Evolutionary conservation across 2,329 filamentous ascomycete species (phyloP).

Genomic region (Ceratocystis ficicola): DNA sequence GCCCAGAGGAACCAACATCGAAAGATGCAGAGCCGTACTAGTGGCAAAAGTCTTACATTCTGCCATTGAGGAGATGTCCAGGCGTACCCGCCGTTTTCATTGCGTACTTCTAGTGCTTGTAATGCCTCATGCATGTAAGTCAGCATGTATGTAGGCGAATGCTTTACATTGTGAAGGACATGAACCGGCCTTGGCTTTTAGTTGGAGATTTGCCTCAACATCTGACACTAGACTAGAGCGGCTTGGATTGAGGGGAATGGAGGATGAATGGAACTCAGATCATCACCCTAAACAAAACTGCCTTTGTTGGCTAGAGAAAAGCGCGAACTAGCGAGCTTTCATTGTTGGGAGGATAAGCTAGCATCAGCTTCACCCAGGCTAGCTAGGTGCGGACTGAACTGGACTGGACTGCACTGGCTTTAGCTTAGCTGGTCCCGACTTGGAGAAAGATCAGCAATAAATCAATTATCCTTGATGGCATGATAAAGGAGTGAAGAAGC

Average conservation of each 20-base stretch:
- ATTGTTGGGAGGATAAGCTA: background rate
- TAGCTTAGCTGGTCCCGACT: background rate
- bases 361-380: background rate
- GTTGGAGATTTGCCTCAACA: constrained; percentile 5
- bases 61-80: no score
- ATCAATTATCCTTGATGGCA: background rate
- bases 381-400: background rate
- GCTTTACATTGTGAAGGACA: background rate
- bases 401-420: no score
- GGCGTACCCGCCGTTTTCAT: background rate
- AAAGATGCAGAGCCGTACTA: no score
- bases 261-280: background rate
- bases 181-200: background rate
- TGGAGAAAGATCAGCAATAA: background rate
- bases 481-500: background rate
- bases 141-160: background rate
- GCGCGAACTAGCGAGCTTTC: constrained; percentile 12
- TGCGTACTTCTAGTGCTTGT: background rate
- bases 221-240: background rate
- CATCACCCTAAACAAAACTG: background rate
- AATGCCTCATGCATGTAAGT: background rate
- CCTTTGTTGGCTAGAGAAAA: constrained; percentile 6
- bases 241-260: background rate
- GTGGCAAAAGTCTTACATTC: no score
- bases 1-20: no score